Conservation (phyloP, 2,329 filamentous ascomycete genomes). For the Beauveria brongniartii region DNA sequence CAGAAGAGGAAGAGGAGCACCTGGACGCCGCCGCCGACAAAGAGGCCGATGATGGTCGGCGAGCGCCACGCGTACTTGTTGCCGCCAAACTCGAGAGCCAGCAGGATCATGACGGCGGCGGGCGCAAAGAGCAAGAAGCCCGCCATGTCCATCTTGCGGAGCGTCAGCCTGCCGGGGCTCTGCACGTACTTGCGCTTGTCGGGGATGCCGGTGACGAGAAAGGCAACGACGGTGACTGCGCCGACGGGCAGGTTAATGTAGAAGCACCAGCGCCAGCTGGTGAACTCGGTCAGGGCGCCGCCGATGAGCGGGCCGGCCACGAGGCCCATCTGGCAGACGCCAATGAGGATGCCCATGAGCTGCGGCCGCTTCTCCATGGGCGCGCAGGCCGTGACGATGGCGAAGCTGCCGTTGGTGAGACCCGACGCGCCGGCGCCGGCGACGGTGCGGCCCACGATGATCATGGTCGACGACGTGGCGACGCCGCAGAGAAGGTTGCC, state of each 20-base stretch:
- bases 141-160: constrained; percentile 33
- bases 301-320: constrained; percentile 39
- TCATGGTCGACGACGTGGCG: constrained; percentile 34
- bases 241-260: constrained; percentile 38
- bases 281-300: constrained; percentile 29
- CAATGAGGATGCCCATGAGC: constrained; percentile 22
- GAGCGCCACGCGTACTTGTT: constrained; percentile 37
- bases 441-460: constrained; percentile 43
- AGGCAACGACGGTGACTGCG: constrained; percentile 22
- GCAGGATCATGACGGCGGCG: constrained; percentile 38
- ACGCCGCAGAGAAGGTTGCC: constrained; percentile 41
- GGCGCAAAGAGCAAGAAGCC: constrained; percentile 38
- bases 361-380: constrained; percentile 21
- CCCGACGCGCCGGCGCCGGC: constrained; percentile 39
- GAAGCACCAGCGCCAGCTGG: constrained; percentile 38
- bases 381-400: constrained; percentile 24
- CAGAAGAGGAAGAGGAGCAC: constrained; percentile 35
- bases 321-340: constrained; percentile 34
- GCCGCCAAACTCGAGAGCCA: constrained; percentile 46
- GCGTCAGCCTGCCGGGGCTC: constrained; percentile 20
- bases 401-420: constrained; percentile 29
- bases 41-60: constrained; percentile 35
- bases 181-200: constrained; percentile 32
- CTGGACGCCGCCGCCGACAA: constrained; percentile 33
- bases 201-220: constrained; percentile 26